phyloP scores from a whole-genome alignment of 2,329 filamentous ascomycete species.

The Ceratocystiopsis brevicomis region DNA sequence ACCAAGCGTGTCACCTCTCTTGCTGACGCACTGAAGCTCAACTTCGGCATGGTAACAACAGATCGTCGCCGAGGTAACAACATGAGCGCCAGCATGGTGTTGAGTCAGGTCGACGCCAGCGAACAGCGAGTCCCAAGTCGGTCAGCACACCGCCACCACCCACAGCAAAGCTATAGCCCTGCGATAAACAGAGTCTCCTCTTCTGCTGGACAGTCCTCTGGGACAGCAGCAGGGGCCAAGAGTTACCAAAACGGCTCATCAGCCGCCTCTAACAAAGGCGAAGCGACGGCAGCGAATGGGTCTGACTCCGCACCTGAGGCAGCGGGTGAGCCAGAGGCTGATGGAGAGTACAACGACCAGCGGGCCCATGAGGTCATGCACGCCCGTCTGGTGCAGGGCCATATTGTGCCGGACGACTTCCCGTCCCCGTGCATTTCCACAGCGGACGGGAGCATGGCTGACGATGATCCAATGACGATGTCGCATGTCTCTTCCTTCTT shows the following conservation, averaged over 20 bases:
- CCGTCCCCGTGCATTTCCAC: slow-evolving; percentile 58
- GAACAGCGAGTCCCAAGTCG: slow-evolving; percentile 17
- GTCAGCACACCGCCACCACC: slow-evolving; percentile 18
- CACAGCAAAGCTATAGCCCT: slow-evolving; percentile 3
- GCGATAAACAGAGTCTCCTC: not conserved
- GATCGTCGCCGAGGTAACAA: slow-evolving; percentile 47
- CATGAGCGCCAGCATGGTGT: slow-evolving; percentile 64
- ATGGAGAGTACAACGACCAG: slow-evolving; percentile 50
- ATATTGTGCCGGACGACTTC: slow-evolving; percentile 88
- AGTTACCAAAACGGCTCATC: not conserved
- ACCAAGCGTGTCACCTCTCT: slow-evolving; percentile 94
- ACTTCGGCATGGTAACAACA: slow-evolving; percentile 90
- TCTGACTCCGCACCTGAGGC: not conserved
- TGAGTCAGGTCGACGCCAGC: slow-evolving; percentile 45
- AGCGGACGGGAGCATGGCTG: slow-evolving; percentile 41
- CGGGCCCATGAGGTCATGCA: slow-evolving; percentile 80
- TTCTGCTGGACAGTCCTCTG: not conserved
- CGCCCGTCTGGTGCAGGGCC: slow-evolving; percentile 76
- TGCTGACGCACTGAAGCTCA: slow-evolving; percentile 87
- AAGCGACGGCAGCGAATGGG: not conserved
- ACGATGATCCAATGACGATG: slow-evolving; percentile 68
- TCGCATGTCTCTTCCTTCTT: slow-evolving; percentile 69
- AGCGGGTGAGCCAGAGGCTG: not conserved
- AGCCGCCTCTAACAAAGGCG: too few species aligned
- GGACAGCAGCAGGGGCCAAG: too few species aligned